Evolutionary conservation across 768 basidiomycete species (phyloP), one percentile per base, ranked within the genome.

Genomic region (Strobilomyces dryophilus): DNA sequence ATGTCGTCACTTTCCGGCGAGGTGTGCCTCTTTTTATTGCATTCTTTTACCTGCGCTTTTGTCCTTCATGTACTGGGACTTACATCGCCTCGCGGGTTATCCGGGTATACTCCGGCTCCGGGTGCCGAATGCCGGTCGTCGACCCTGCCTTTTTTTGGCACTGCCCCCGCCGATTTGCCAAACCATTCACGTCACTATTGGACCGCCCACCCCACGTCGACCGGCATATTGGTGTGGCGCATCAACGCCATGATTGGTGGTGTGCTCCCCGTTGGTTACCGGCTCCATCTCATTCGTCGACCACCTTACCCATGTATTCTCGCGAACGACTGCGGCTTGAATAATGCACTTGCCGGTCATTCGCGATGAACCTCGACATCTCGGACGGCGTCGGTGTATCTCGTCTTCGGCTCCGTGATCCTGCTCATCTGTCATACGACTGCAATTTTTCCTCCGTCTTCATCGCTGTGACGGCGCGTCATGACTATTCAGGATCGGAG

Each of bases 401-500:
- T 40, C 50, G 42, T 31, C 42, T 24, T 52, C 59, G 60, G 64
- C 18, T 49, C 64, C 56, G 56, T 37, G 56, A 53, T 32, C 49
- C 49, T 50, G n/a, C 36, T 40, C 32, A 14, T 37, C 54, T 58
- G 51, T 55, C 14, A 55, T 47, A 4, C 51, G 24, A 14, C 26
- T 54, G 32, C 42, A 40, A 29, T 7, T 43, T 40, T 51, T 27
- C 20, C 41, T 51, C 41, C 50, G 52, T 51, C 49, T 12, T 51
- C 41, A 42, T 55, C 53, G 35, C 53, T 48, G 24, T 29, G 9
- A 27, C 60, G 41, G 37, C n/a, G 49, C 37, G 50, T 47, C 32
- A 54, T 42, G 46, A 40, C 26, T 35, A 27, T 59, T 40, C 67
- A 92, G 89, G 40, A 83, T 85, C 57, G 88, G 90, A 52, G 90